A percentile compares a stretch with the other conserved stretches of the same genome.
phyloP scores from a whole-genome alignment of 176 grass and related monocot species.

The Carex cristatella region DNA sequence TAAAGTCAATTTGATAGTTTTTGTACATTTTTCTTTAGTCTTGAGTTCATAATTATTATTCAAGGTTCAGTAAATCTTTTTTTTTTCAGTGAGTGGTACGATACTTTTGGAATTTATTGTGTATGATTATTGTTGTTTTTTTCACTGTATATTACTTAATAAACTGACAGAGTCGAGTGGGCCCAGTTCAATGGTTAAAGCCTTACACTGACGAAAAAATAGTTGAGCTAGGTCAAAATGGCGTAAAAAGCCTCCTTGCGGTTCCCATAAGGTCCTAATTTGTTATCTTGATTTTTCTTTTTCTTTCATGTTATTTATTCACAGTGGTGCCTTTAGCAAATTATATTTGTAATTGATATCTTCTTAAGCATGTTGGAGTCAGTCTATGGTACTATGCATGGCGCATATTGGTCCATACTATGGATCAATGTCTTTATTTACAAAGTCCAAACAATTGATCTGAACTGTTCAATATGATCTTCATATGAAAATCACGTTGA shows the following conservation, averaged over 20 bases:
- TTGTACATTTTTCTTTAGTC: no score
- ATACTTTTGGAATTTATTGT: neutral
- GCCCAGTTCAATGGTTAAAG: slow-evolving; percentile 92
- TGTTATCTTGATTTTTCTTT: neutral
- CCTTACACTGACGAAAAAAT: slow-evolving; percentile 95
- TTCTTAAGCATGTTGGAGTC: neutral
- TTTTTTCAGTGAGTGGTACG: neutral
- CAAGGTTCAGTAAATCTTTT: neutral
- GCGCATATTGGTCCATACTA: no score
- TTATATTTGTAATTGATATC: neutral
- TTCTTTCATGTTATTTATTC: neutral
- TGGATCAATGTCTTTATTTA: no score
- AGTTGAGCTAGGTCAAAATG: slow-evolving; percentile 77
- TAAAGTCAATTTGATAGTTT: no score
- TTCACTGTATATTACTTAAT: neutral
- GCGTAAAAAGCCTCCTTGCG: slow-evolving; percentile 85
- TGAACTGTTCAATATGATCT: no score
- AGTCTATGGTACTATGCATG: no score
- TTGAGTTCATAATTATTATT: no score
- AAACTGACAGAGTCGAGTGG: slow-evolving; percentile 73
- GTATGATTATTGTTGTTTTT: neutral
- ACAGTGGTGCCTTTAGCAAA: neutral
- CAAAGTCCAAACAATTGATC: no score
- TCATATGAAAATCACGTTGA: no score
- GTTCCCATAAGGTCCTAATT: slow-evolving; percentile 81